A percentile compares a stretch with the other conserved stretches of the same genome.
These are phyloP conservation scores for Naematelia encephala DNA, from an alignment of 768 basidiomycete genomes.

Conservation along the genomic window DNA sequence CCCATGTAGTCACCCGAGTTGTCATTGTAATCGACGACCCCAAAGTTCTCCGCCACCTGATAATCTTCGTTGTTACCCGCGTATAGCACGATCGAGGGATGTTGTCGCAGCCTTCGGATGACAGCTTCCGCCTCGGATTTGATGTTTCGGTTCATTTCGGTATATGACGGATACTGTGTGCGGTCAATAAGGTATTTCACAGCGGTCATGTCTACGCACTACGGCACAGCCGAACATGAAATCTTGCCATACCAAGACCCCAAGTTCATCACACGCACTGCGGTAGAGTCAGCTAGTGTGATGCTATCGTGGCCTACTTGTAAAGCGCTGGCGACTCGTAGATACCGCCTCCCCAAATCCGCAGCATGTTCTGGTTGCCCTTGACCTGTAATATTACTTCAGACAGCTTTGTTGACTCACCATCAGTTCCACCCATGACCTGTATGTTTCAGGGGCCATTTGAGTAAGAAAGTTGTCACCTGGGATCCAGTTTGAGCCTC, in stretches of 20 bases:
- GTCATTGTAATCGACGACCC: constrained; percentile 80
- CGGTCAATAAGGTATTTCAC: no score
- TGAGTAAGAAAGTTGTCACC: constrained; percentile 84
- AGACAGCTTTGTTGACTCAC: constrained; percentile 52
- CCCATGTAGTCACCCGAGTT: constrained; percentile 78
- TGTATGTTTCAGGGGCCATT: constrained; percentile 61
- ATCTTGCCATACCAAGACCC: constrained; percentile 90
- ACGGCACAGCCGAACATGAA: constrained; percentile 97
- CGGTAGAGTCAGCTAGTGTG: background rate
- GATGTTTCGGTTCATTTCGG: constrained; percentile 66
- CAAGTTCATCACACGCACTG: constrained; percentile 57
- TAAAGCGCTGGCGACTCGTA: constrained; percentile 69
- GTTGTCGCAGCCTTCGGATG: constrained; percentile 76
- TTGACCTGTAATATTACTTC: constrained; percentile 47
- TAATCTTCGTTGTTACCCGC: constrained; percentile 77
- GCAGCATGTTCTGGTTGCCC: constrained; percentile 92
- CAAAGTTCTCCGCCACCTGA: constrained; percentile 77
- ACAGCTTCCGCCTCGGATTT: constrained; percentile 75
- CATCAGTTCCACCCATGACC: constrained; percentile 76
- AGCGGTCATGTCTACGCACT: no score
- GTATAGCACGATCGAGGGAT: constrained; percentile 85
- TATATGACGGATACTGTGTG: constrained; percentile 69
- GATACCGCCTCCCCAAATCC: constrained; percentile 92
- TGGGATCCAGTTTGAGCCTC: constrained; percentile 69
- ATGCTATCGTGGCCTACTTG: constrained; percentile 64